Conservation (phyloP, 129 eudicot genomes). For the Ambrosia trifida region DNA sequence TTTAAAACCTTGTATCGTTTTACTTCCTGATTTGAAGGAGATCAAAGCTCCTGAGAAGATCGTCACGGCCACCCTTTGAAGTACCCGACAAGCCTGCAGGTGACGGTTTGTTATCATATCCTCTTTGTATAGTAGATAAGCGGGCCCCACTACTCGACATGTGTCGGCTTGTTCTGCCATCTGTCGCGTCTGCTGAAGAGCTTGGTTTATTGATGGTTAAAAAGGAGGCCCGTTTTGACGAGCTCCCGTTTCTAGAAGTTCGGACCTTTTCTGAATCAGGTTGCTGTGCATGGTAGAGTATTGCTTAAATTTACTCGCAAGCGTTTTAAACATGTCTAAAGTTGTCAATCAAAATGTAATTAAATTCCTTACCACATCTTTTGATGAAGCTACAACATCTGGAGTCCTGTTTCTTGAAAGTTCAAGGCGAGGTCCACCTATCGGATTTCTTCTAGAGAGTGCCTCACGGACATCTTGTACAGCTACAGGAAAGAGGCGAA, state of each 20-base stretch:
- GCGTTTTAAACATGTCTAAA: neutral
- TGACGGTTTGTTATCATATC: constrained; percentile 46
- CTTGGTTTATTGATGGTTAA: constrained; percentile 57
- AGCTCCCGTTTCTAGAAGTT: constrained; percentile 59
- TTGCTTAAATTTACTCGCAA: neutral
- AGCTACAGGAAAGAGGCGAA: constrained; percentile 27
- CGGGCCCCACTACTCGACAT: constrained; percentile 60
- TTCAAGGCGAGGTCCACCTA: constrained; percentile 61
- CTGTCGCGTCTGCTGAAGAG: constrained; percentile 67
- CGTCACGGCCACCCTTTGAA: constrained; percentile 58
- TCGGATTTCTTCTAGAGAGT: constrained; percentile 63
- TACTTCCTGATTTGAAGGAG: constrained; percentile 79
- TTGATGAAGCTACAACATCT: constrained; percentile 70
- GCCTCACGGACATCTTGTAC: constrained; percentile 83
- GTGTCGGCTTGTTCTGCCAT: constrained; percentile 51
- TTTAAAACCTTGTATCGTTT: constrained; percentile 9
- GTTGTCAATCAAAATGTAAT: neutral
- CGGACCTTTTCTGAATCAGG: constrained; percentile 61
- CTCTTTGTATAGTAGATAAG: constrained; percentile 60
- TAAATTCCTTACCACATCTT: constrained; percentile 57
- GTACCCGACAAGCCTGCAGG: constrained; percentile 45
- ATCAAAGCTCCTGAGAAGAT: constrained; percentile 92
- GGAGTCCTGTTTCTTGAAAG: constrained; percentile 67
- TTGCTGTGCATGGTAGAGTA: constrained; percentile 43
- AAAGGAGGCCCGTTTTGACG: constrained; percentile 68